Evolutionary conservation across 805 yeast genomes (phyloP).

Genomic region (Metschnikowia gelsemii): DNA sequence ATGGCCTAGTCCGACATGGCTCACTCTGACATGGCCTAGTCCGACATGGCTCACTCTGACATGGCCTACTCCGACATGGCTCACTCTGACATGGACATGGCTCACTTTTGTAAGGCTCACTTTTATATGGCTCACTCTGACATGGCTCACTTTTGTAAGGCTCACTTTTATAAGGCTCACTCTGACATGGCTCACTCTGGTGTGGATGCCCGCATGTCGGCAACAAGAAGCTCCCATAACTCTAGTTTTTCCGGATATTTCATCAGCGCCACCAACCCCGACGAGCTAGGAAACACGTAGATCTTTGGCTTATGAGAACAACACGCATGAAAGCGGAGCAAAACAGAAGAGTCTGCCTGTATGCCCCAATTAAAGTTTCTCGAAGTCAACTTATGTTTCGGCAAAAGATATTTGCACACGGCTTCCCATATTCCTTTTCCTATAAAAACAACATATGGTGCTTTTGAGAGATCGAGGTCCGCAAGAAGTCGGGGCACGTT

Average conservation of each 20-base stretch:
- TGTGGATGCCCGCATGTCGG: conserved; percentile 10
- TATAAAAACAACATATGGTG: conserved; percentile 53
- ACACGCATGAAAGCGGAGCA: conserved; percentile 14
- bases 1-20: no score
- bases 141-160: no score
- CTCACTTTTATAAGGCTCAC: neutral
- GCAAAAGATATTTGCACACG: conserved; percentile 39
- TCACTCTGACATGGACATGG: no score
- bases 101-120: no score
- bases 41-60: no score
- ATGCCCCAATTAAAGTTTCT: conserved; percentile 54
- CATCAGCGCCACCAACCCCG: conserved; percentile 63
- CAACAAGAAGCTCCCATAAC: conserved; percentile 47
- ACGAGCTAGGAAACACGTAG: conserved; percentile 69
- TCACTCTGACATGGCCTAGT: no score
- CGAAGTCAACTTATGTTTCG: conserved; percentile 25
- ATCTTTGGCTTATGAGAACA: conserved; percentile 27
- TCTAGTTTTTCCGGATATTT: conserved; percentile 43
- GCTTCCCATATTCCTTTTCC: conserved; percentile 79
- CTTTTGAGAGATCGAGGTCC: conserved; percentile 40
- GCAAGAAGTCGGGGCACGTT: conserved; percentile 53
- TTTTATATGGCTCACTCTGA: no score
- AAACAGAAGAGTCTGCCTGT: conserved; percentile 19
- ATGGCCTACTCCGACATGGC: no score
- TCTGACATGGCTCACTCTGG: neutral